Evolutionary conservation across 805 yeast genomes (phyloP).

Genomic region (Teunomyces tritomae): DNA sequence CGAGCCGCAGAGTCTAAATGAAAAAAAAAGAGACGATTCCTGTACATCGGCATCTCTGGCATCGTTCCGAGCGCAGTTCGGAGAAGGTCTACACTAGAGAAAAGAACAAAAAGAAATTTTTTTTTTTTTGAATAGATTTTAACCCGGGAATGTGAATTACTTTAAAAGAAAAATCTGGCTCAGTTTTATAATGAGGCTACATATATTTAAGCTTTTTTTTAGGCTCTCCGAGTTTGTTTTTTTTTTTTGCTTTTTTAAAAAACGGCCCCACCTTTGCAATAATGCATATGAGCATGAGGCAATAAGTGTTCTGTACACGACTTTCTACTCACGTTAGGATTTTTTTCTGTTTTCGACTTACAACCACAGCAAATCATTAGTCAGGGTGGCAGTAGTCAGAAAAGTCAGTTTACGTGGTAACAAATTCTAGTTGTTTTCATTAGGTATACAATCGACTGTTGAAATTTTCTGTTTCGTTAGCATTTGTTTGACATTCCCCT

Average conservation of each 20-base stretch:
- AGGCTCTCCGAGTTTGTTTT: no score
- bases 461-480: not conserved
- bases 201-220: no score
- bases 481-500: not conserved
- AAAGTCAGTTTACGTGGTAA: not conserved
- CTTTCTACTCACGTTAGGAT: not conserved
- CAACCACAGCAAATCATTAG: conserved; percentile 3
- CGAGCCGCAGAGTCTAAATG: not conserved
- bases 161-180: no score
- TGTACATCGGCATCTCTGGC: conserved; percentile 2
- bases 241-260: no score
- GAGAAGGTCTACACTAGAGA: no score
- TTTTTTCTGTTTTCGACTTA: conserved; percentile 2
- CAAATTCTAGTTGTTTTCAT: not conserved
- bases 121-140: no score
- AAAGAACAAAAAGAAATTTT: no score
- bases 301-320: not conserved
- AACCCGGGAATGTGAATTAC: no score
- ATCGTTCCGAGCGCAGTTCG: not conserved
- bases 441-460: not conserved
- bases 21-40: not conserved
- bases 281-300: not conserved
- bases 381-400: conserved; percentile 3
- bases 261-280: no score
- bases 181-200: no score